These are phyloP conservation scores for Nyctanthes arbortristis DNA, from an alignment of 257 asterid genomes.

Conservation along the genomic window DNA sequence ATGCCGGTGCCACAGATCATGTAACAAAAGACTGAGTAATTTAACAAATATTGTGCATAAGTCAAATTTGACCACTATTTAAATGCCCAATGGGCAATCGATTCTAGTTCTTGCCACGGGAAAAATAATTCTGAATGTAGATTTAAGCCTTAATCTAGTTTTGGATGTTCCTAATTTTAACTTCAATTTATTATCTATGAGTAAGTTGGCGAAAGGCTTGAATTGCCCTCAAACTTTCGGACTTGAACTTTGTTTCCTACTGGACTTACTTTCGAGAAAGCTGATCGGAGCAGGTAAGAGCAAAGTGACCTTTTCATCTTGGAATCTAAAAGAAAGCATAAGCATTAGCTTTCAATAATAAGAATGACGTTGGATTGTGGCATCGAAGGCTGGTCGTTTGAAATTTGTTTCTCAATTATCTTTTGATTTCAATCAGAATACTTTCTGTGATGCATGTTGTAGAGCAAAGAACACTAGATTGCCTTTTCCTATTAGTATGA, in stretches of 20 bases:
- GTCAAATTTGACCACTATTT: no score
- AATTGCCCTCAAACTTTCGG: conserved; percentile 7
- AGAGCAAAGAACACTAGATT: conserved; percentile 3
- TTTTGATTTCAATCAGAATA: not conserved
- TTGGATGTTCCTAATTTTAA: not conserved
- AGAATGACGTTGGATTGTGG: not conserved
- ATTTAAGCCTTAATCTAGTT: not conserved
- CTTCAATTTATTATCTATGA: conserved; percentile 16
- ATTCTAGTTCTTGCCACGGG: no score
- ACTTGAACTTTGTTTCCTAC: conserved; percentile 11
- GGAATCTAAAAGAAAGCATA: not conserved
- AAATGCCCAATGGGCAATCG: no score
- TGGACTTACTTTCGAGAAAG: conserved; percentile 30
- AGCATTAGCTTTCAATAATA: not conserved
- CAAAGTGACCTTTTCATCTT: conserved; percentile 7
- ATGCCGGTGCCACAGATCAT: no score
- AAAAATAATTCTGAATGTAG: no score
- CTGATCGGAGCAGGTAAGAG: conserved; percentile 28
- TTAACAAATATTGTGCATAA: no score
- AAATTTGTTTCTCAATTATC: no score
- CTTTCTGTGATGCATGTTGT: conserved; percentile 5
- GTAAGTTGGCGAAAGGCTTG: conserved; percentile 1
- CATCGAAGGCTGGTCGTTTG: not conserved
- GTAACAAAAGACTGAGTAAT: no score
- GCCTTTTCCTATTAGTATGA: not conserved